phyloP scores from a whole-genome alignment of 805 yeast genomes.

The Kregervanrija fluxuum region DNA sequence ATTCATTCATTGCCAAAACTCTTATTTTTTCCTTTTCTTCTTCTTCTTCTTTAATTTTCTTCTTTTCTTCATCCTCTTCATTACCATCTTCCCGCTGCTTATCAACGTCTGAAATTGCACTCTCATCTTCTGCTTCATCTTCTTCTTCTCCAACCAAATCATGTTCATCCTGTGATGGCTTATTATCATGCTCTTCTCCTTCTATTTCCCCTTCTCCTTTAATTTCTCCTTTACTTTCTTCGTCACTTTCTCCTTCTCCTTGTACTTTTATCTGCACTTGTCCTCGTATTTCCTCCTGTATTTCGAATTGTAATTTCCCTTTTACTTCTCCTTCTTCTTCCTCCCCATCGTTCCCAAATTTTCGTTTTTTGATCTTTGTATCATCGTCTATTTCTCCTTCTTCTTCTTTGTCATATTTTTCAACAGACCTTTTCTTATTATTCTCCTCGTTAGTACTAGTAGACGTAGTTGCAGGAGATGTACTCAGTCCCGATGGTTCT shows the following conservation, averaged over 20 bases:
- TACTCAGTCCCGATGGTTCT: not conserved
- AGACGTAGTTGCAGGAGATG: too few relatives aligned
- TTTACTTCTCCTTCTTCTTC: slow-evolving; percentile 12
- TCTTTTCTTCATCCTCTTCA: slow-evolving; percentile 17
- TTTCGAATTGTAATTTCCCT: slow-evolving; percentile 7
- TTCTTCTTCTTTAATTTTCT: slow-evolving; percentile 19
- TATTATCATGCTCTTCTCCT: slow-evolving; percentile 15
- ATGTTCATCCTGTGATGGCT: slow-evolving; percentile 16
- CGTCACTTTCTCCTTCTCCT: slow-evolving; percentile 11
- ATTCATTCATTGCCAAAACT: slow-evolving; percentile 58
- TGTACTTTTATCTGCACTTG: slow-evolving; percentile 16
- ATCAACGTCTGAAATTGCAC: slow-evolving; percentile 11
- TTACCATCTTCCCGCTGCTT: slow-evolving; percentile 20
- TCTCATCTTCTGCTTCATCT: slow-evolving; percentile 19
- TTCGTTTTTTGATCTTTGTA: not conserved
- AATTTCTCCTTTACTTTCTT: not conserved
- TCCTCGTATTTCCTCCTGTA: slow-evolving; percentile 10
- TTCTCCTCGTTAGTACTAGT: not conserved
- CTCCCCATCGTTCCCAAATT: slow-evolving; percentile 3
- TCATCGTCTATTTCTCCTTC: not conserved
- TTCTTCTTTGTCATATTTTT: slow-evolving; percentile 28
- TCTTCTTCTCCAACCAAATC: slow-evolving; percentile 21
- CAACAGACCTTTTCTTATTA: slow-evolving; percentile 28
- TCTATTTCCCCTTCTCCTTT: slow-evolving; percentile 6
- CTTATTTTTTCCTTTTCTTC: slow-evolving; percentile 36